Conservation (phyloP, 2,329 filamentous ascomycete species). For the Aureobasidium sp. region DNA sequence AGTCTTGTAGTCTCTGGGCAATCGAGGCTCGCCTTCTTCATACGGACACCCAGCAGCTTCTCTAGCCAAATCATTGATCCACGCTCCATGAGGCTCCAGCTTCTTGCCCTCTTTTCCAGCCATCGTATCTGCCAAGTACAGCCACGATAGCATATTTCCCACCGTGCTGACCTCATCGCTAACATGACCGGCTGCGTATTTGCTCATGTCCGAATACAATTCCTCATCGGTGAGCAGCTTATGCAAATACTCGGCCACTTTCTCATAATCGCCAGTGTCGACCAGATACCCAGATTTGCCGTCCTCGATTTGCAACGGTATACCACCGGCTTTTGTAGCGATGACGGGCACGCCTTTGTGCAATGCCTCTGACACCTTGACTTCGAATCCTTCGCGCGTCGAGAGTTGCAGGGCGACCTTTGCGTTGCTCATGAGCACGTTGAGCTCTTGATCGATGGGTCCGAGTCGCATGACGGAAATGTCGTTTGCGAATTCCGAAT, state of each 20-base stretch:
- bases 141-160: constrained; percentile 69
- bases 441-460: constrained; percentile 73
- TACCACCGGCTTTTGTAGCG: constrained; percentile 68
- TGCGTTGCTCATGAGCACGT: constrained; percentile 65
- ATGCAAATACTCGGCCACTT: constrained; percentile 61
- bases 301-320: constrained; percentile 69
- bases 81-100: constrained; percentile 54
- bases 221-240: constrained; percentile 59
- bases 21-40: constrained; percentile 50
- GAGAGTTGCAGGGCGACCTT: constrained; percentile 72
- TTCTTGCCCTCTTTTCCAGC: constrained; percentile 44
- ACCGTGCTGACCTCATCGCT: constrained; percentile 78
- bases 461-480: constrained; percentile 71
- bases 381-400: constrained; percentile 75
- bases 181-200: constrained; percentile 53
- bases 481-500: constrained; percentile 48
- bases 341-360: constrained; percentile 76
- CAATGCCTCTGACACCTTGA: constrained; percentile 77
- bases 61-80: constrained; percentile 69
- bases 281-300: constrained; percentile 68
- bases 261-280: constrained; percentile 59
- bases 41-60: constrained; percentile 57
- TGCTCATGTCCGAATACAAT: constrained; percentile 46
- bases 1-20: constrained; percentile 41
- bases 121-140: constrained; percentile 67